Evolutionary conservation across 1,284 basidiomycete species (phyloP).

Genomic region (Tylopilus sp.): DNA sequence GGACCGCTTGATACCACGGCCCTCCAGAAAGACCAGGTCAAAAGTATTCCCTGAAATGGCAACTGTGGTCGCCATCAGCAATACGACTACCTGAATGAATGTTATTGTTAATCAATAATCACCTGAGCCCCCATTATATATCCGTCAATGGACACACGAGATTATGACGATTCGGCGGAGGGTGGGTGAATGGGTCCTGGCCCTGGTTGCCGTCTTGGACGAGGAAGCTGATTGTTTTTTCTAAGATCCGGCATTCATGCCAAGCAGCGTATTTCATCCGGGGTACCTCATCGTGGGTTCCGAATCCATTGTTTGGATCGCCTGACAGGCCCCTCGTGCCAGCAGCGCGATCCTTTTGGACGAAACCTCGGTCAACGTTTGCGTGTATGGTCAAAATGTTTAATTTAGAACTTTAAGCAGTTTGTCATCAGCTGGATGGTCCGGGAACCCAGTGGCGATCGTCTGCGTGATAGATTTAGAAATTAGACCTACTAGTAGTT

Average conservation of each 20-base stretch:
- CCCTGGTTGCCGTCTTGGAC: background rate
- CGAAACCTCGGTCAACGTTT: conserved; percentile 53
- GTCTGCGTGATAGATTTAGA: no score
- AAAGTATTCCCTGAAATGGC: conserved; percentile 37
- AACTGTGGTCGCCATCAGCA: conserved; percentile 4
- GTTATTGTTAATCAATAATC: background rate
- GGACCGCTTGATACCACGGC: conserved; percentile 53
- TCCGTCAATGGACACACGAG: conserved; percentile 50
- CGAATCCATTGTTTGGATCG: conserved; percentile 14
- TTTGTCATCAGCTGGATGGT: no score
- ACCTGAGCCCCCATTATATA: conserved; percentile 17
- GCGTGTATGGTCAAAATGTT: conserved; percentile 47
- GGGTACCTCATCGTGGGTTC: conserved; percentile 47
- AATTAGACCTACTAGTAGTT: no score
- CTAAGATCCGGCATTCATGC: conserved; percentile 56
- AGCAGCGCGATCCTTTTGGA: conserved; percentile 45
- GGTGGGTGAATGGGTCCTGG: conserved; percentile 41
- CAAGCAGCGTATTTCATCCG: conserved; percentile 52
- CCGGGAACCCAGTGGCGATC: no score
- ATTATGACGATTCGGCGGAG: conserved; percentile 56
- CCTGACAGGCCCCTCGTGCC: conserved; percentile 21
- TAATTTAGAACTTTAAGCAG: conserved; percentile 16
- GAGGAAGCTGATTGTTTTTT: background rate
- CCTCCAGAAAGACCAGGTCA: no score
- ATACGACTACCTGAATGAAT: conserved; percentile 7